phyloP scores from a whole-genome alignment of 805 yeast species.

The Dipodascus geniculatus region DNA sequence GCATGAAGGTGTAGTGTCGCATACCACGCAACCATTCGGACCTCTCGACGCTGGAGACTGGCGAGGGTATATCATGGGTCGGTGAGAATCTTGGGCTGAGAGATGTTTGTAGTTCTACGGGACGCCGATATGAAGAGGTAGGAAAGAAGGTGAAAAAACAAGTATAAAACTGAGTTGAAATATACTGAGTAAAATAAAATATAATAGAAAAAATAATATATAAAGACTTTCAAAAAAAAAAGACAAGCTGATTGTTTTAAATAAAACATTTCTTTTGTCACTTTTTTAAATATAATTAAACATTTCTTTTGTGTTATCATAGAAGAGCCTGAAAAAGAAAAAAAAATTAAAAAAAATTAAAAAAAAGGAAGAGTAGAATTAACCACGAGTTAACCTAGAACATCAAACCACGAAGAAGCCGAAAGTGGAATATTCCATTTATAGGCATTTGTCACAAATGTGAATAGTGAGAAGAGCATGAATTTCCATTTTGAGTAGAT shows the following conservation, averaged over 20 bases:
- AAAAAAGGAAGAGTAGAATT: neutral
- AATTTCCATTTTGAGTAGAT: too few species aligned
- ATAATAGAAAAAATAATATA: too few species aligned
- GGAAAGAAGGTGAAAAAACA: neutral
- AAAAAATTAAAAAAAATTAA: too few species aligned
- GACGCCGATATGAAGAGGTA: too few species aligned
- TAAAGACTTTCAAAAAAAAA: too few species aligned
- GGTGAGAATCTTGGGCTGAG: too few species aligned
- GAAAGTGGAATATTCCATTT: neutral
- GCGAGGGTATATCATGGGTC: neutral
- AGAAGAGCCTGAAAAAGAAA: too few species aligned
- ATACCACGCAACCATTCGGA: conserved; percentile 1
- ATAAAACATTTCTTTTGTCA: neutral
- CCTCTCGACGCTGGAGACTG: neutral
- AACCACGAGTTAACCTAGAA: too few species aligned
- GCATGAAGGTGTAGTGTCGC: neutral
- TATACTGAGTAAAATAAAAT: neutral
- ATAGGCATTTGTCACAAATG: neutral
- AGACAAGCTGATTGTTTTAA: neutral
- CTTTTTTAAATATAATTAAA: too few species aligned
- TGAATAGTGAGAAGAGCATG: too few species aligned
- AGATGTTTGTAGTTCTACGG: too few species aligned
- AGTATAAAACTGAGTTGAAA: neutral
- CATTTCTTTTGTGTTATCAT: neutral
- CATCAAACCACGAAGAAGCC: neutral